Percentiles rank a stretch among this genome's conserved stretches.
These are phyloP conservation scores for Solanum medicagineum DNA, from an alignment of 257 asterid genomes.

Conservation along the genomic window DNA sequence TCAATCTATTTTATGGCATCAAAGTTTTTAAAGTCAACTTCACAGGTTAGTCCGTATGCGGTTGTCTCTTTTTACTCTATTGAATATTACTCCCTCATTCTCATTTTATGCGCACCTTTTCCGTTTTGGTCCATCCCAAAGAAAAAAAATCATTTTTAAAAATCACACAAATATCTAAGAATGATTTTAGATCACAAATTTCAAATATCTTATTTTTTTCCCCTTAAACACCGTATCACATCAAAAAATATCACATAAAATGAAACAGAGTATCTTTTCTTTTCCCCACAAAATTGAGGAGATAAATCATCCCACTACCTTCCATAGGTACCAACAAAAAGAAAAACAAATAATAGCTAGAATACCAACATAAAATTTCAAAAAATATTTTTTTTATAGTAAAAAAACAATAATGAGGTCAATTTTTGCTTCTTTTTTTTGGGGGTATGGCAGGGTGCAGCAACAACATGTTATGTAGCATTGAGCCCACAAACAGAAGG, in stretches of 20 bases:
- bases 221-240: no score
- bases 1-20: slow-evolving; percentile 86
- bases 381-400: background rate
- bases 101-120: no score
- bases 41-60: slow-evolving; percentile 62
- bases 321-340: background rate
- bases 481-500: slow-evolving; percentile 42
- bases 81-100: background rate
- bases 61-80: slow-evolving; percentile 4
- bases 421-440: background rate
- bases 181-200: no score
- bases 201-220: no score
- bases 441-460: slow-evolving; percentile 56
- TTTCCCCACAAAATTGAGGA: no score
- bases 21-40: slow-evolving; percentile 74
- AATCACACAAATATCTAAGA: no score
- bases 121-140: no score
- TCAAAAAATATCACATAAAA: no score
- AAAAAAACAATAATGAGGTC: background rate
- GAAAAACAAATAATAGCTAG: no score
- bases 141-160: no score
- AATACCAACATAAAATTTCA: no score
- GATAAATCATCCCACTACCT: background rate
- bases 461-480: slow-evolving; percentile 79
- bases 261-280: no score